Evolutionary conservation across 148 eudicot species (phyloP).

Genomic region (Arctostaphylos glauca): DNA sequence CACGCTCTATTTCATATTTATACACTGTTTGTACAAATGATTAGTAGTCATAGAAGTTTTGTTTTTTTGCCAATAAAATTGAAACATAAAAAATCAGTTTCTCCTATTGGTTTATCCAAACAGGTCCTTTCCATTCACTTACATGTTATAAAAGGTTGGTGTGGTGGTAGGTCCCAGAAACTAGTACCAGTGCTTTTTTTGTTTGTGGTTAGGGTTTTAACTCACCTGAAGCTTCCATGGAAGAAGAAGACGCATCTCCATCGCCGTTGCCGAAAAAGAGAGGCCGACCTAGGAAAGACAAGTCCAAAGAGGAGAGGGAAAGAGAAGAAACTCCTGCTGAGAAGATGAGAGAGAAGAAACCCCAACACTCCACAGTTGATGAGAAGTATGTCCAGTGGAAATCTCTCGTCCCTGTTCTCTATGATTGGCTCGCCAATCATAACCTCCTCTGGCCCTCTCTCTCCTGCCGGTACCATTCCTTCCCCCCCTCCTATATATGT

Average conservation of each 20-base stretch:
- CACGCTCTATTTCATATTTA: no score
- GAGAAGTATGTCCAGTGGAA: slow-evolving; percentile 55
- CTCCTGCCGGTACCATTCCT: slow-evolving; percentile 53
- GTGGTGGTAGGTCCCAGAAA: slow-evolving; percentile 5
- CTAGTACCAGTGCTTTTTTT: background rate
- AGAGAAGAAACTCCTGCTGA: slow-evolving; percentile 12
- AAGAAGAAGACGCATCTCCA: slow-evolving; percentile 7
- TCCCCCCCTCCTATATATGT: background rate
- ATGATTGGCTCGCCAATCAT: slow-evolving; percentile 51
- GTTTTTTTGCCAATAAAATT: no score
- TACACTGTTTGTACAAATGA: no score
- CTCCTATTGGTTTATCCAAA: no score
- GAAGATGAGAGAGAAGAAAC: slow-evolving; percentile 55
- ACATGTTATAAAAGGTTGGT: background rate
- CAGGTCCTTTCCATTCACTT: no score
- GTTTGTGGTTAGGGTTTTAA: background rate
- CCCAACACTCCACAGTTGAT: slow-evolving; percentile 29
- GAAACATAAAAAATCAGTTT: no score
- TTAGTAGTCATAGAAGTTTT: no score
- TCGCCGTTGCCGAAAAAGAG: slow-evolving; percentile 26
- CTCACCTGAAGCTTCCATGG: background rate
- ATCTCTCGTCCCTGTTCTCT: slow-evolving; percentile 57
- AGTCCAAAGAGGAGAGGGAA: slow-evolving; percentile 30
- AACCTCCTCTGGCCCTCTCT: slow-evolving; percentile 72
- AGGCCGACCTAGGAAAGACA: slow-evolving; percentile 34